Evolutionary conservation across 768 basidiomycete genomes (phyloP), one percentile per base, ranked within the genome.

Genomic region (Suillus ampliporus): DNA sequence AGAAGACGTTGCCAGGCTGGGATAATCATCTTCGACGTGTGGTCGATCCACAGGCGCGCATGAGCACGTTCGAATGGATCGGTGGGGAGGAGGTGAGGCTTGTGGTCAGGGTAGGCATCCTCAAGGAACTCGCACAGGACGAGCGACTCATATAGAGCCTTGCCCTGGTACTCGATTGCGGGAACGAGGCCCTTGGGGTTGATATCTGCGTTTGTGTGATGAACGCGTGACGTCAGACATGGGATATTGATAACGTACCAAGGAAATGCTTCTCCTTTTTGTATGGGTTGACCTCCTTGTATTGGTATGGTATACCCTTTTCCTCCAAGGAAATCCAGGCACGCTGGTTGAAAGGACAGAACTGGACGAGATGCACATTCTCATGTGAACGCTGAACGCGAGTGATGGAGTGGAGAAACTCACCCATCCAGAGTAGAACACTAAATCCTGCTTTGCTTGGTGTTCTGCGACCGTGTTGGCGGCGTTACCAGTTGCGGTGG

Each of bases 101-200:
- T 77, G 63, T 80, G 62, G 8, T 67, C 53, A 11, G 63, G 64
- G 69, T 81, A 86, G 5, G 83, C 80, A 57, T 90, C 89, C 66
- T 90, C 88, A 62, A 90, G 78, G 72, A 88, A 88, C 72, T 90
- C 88, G 72, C 82, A 82, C 50, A 90, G 73, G 54, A 90, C 78
- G 58, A 87, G 79, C 5, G 85, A 87, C 66, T 90, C 89, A 74
- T 90, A 87, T 5, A 91, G 69, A 1, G 86, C 84, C 61, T 80
- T 82, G 19, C 77, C 78, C 38, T 76, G 69, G 60, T 84, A 83
- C 58, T 84, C 82, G 70, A 87, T 78, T 0, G 83, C 78, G 0
- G 89, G 89, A 13, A 91, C 89, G 48, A 90, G 82, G 6, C 90
- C 89, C 67, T 86, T 88, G 0, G 90, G 89, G 63, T 89, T 89